Conservation (phyloP, 1,284 basidiomycete species). For the Entoloma clypeatum region DNA sequence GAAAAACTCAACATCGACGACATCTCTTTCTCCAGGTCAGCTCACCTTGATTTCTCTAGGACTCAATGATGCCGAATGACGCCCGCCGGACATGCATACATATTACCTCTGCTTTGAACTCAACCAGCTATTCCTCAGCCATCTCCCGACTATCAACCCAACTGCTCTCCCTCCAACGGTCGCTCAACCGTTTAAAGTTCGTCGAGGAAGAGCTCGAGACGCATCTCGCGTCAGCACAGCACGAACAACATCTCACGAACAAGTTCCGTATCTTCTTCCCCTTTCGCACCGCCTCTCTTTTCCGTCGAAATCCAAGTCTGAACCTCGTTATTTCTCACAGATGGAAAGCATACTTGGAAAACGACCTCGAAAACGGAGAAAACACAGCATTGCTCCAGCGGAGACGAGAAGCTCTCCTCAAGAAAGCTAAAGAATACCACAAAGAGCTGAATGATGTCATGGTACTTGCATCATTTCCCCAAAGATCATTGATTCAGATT, state of each 20-base stretch:
- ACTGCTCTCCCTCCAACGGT: constrained; percentile 32
- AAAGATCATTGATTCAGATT: background rate
- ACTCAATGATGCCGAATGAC: too few relatives aligned
- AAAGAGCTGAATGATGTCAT: constrained; percentile 33
- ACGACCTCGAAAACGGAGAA: constrained; percentile 26
- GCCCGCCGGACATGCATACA: too few relatives aligned
- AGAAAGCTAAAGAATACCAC: constrained; percentile 45
- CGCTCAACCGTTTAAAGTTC: constrained; percentile 29
- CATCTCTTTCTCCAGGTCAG: constrained; percentile 20
- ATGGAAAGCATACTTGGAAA: constrained; percentile 33
- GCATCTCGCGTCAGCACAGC: constrained; percentile 30
- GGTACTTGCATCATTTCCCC: constrained; percentile 20
- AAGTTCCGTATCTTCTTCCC: constrained; percentile 28
- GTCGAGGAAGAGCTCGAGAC: constrained; percentile 35
- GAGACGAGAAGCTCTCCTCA: constrained; percentile 34
- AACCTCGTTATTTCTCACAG: background rate
- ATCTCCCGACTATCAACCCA: constrained; percentile 16
- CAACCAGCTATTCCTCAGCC: background rate
- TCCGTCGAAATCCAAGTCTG: background rate
- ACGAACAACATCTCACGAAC: constrained; percentile 34
- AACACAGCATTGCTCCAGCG: constrained; percentile 31
- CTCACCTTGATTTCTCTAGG: constrained; percentile 6
- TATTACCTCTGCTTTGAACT: background rate
- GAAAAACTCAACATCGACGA: constrained; percentile 22
- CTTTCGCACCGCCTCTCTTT: background rate